Evolutionary conservation across 2,329 filamentous ascomycete species (phyloP).

Genomic region (Exophiala sp.): DNA sequence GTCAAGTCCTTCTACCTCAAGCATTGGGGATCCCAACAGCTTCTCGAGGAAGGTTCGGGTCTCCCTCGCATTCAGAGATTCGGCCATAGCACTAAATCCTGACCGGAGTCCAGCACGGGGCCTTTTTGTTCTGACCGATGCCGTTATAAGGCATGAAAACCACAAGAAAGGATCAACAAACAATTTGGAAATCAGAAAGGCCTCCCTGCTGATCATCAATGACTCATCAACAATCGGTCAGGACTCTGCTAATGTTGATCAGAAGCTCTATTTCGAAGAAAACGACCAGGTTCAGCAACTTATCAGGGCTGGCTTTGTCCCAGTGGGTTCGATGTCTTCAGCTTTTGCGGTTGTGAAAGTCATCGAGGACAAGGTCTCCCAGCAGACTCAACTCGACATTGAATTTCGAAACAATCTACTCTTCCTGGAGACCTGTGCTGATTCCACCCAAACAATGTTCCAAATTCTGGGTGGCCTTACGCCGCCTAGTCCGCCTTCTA

Average conservation of each 20-base stretch:
- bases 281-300: conserved; percentile 49
- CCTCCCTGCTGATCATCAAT: conserved; percentile 79
- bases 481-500: conserved; percentile 78
- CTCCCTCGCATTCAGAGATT: conserved; percentile 70
- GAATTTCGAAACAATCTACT: conserved; percentile 82
- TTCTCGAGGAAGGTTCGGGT: conserved; percentile 51
- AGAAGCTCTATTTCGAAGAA: conserved; percentile 30
- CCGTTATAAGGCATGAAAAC: conserved; percentile 65
- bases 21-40: conserved; percentile 13
- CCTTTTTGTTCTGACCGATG: conserved; percentile 73
- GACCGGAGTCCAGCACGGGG: conserved; percentile 71
- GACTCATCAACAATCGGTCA: conserved; percentile 54
- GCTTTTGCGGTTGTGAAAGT: conserved; percentile 67
- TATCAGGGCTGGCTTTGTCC: conserved; percentile 70
- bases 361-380: conserved; percentile 52
- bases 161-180: conserved; percentile 63
- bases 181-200: conserved; percentile 69
- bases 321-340: conserved; percentile 81
- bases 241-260: conserved; percentile 31
- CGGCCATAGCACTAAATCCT: conserved; percentile 80
- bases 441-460: conserved; percentile 91
- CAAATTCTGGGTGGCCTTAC: conserved; percentile 72
- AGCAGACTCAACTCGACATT: conserved; percentile 67
- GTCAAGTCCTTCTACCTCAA: conserved; percentile 22
- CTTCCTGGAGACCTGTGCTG: conserved; percentile 90